A percentile compares a stretch with the other conserved stretches of the same genome.
These are phyloP conservation scores for Arthroderma sp. DNA, from an alignment of 2,329 filamentous ascomycete genomes.

Conservation along the genomic window DNA sequence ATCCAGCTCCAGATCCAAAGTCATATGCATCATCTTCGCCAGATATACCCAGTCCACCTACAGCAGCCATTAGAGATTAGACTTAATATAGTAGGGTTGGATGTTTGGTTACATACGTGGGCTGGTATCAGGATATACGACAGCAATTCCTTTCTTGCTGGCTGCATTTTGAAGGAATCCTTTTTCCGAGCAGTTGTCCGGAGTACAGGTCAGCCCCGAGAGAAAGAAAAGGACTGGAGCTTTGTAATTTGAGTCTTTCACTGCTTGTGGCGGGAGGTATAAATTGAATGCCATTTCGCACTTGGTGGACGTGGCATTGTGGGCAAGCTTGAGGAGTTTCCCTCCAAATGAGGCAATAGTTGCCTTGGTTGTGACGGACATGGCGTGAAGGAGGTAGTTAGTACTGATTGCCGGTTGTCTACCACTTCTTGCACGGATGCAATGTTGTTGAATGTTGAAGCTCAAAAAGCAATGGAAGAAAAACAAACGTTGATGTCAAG, in stretches of 20 bases:
- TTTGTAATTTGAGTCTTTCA: constrained; percentile 42
- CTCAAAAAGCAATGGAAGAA: not conserved
- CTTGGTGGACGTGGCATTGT: constrained; percentile 63
- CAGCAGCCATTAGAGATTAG: not conserved
- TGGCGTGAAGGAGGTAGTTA: constrained; percentile 25
- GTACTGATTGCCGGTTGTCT: not conserved
- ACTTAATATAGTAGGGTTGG: not conserved
- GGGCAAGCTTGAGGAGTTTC: constrained; percentile 85
- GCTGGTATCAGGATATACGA: constrained; percentile 90
- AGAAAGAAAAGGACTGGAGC: constrained; percentile 86
- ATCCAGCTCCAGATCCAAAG: constrained; percentile 83
- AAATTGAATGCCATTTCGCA: constrained; percentile 90
- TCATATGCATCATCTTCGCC: constrained; percentile 84
- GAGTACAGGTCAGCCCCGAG: constrained; percentile 86
- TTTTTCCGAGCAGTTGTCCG: constrained; percentile 63
- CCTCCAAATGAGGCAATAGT: constrained; percentile 88
- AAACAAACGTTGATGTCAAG: not conserved
- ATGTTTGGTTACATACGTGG: constrained; percentile 47
- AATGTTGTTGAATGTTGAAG: not conserved
- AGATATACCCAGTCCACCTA: constrained; percentile 61
- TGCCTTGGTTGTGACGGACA: constrained; percentile 81
- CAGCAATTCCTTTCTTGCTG: constrained; percentile 67
- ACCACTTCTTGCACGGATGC: not conserved
- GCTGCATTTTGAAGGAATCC: constrained; percentile 87
- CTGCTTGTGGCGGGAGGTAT: constrained; percentile 67